These are phyloP conservation scores for Aspergillus glaucus DNA, from an alignment of 2,329 filamentous ascomycete genomes.

Conservation along the genomic window DNA sequence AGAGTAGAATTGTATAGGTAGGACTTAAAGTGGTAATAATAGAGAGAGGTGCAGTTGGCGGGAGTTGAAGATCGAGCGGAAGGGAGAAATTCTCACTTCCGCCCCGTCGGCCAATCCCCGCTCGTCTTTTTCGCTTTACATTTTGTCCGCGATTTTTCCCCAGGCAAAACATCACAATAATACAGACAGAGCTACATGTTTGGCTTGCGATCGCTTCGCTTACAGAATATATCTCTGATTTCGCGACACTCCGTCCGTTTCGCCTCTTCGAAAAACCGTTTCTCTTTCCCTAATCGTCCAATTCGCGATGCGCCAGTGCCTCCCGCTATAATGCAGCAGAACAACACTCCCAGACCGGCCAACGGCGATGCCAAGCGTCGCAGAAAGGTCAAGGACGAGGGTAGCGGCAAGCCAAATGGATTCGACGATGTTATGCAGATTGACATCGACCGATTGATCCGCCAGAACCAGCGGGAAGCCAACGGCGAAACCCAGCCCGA, in stretches of 20 bases:
- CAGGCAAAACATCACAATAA: neutral
- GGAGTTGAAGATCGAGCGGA: neutral
- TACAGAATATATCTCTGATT: neutral
- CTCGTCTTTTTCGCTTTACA: constrained; percentile 11
- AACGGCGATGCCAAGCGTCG: constrained; percentile 20
- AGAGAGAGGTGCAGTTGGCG: neutral
- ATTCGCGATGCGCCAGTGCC: constrained; percentile 15
- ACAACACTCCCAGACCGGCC: constrained; percentile 18
- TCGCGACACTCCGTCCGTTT: neutral
- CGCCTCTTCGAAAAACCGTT: constrained; percentile 1
- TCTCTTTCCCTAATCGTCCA: neutral
- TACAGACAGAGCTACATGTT: neutral
- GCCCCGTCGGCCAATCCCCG: constrained; percentile 15
- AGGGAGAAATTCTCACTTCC: neutral
- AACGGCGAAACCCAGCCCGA: constrained; percentile 19
- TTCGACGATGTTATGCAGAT: constrained; percentile 60
- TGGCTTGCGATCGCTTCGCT: neutral
- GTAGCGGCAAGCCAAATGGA: constrained; percentile 56
- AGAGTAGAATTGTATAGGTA: neutral
- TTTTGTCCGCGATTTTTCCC: neutral
- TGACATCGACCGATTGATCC: constrained; percentile 50
- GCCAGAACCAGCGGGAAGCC: constrained; percentile 21
- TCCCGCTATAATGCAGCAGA: constrained; percentile 19
- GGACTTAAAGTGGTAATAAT: constrained; percentile 7
- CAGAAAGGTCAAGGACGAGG: constrained; percentile 50